phyloP scores from a whole-genome alignment of 176 grass and related monocot species.

The Tillandsia leiboldiana region DNA sequence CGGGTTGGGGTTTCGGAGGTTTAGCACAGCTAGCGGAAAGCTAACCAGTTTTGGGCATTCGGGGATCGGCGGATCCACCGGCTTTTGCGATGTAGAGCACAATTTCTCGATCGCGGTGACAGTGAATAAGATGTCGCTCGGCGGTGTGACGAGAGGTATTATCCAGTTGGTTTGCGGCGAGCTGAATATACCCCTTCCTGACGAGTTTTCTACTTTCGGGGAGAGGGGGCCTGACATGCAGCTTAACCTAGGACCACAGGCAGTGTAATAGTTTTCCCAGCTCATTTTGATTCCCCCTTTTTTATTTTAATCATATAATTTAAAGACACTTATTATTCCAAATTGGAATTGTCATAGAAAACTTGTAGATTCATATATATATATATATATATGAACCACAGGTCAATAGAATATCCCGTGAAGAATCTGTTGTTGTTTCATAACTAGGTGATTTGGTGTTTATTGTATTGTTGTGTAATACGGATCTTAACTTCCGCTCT shows the following conservation, averaged over 20 bases:
- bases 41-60: conserved; percentile 64
- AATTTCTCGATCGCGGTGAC: conserved; percentile 74
- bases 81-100: conserved; percentile 59
- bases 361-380: neutral
- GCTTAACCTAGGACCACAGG: conserved; percentile 31
- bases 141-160: conserved; percentile 50
- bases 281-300: neutral
- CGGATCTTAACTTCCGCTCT: no score
- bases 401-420: no score
- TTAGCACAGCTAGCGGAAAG: conserved; percentile 17
- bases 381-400: neutral
- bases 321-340: neutral
- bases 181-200: conserved; percentile 61
- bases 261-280: neutral
- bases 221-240: conserved; percentile 92
- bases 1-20: conserved; percentile 81
- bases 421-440: no score
- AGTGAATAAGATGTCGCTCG: conserved; percentile 84
- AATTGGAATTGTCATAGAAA: neutral
- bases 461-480: no score
- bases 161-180: conserved; percentile 69
- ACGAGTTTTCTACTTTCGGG: conserved; percentile 57
- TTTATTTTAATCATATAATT: neutral
- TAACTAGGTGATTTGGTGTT: no score
- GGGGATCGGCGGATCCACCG: conserved; percentile 73